Evolutionary conservation across 139 green algal genomes (phyloP).

Genomic region (Asterochloris sp.): DNA sequence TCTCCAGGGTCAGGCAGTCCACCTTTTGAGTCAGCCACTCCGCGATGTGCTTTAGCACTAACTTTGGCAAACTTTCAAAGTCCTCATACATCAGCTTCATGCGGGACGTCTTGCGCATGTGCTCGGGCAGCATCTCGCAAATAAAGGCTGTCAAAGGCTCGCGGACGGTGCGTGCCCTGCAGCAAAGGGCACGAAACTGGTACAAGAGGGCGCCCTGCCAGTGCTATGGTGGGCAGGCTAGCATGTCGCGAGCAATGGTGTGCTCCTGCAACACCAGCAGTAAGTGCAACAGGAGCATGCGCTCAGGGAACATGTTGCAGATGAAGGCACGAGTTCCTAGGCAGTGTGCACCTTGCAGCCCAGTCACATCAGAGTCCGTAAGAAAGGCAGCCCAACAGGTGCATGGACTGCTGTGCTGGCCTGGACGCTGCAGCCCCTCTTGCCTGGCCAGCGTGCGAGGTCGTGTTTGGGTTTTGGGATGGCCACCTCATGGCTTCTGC

Average conservation of each 20-base stretch:
- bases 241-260: constrained; percentile 1
- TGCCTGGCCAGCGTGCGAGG: too few species aligned
- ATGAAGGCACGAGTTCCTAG: too few species aligned
- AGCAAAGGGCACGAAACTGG: not conserved
- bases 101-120: constrained; percentile 40
- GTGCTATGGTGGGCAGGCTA: not conserved
- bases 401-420: too few species aligned
- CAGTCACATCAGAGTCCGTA: too few species aligned
- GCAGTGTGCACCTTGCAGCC: too few species aligned
- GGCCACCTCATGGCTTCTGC: too few species aligned
- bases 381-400: too few species aligned
- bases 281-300: too few species aligned
- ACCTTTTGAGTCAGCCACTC: constrained; percentile 84
- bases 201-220: not conserved
- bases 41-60: constrained; percentile 54
- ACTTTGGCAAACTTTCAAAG: constrained; percentile 61
- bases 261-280: too few species aligned
- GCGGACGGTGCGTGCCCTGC: constrained; percentile 54
- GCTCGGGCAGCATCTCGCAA: constrained; percentile 57
- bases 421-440: too few species aligned
- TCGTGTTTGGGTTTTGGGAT: too few species aligned
- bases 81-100: constrained; percentile 73
- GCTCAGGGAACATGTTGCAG: too few species aligned
- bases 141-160: constrained; percentile 67
- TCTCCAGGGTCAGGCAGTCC: constrained; percentile 63